phyloP scores from a whole-genome alignment of 1,284 basidiomycete species.

The Vanrija humicola region DNA sequence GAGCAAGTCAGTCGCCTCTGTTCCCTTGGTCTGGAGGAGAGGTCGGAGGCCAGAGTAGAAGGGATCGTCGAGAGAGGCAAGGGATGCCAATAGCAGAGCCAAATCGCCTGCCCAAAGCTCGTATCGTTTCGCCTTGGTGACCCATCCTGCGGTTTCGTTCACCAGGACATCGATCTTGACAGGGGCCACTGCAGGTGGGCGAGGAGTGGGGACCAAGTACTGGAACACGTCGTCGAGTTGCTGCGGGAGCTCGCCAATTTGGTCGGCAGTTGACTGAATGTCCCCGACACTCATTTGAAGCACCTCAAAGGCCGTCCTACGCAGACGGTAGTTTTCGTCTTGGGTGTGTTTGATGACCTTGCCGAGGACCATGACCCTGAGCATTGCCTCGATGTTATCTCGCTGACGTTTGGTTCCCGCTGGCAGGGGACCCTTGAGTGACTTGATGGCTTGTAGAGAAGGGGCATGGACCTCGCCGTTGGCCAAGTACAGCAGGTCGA shows the following conservation, averaged over 20 bases:
- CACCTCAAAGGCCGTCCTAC: constrained; percentile 18
- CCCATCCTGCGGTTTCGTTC: constrained; percentile 12
- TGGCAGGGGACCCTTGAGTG: background rate
- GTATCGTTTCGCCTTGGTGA: constrained; percentile 12
- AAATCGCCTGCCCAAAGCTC: constrained; percentile 63
- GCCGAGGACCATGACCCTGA: constrained; percentile 11
- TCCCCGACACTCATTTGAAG: constrained; percentile 10
- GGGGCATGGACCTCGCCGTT: constrained; percentile 36
- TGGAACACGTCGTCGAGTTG: constrained; percentile 2
- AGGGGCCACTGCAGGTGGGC: background rate
- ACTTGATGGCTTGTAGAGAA: constrained; percentile 48
- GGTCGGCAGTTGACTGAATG: constrained; percentile 1
- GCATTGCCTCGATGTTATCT: background rate
- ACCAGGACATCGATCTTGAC: background rate
- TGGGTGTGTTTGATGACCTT: constrained; percentile 13
- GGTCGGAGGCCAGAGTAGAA: constrained; percentile 67
- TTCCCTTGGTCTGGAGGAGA: constrained; percentile 57
- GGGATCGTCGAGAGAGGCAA: constrained; percentile 55
- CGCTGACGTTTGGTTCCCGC: too few relatives aligned
- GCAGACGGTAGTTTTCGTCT: constrained; percentile 14
- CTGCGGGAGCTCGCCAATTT: background rate
- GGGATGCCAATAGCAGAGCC: constrained; percentile 60
- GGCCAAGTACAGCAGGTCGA: constrained; percentile 58
- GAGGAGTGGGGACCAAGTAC: constrained; percentile 5
- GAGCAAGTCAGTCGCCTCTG: constrained; percentile 62